phyloP scores from a whole-genome alignment of 495 filamentous ascomycete species.

The Schizothecium vesticola region DNA sequence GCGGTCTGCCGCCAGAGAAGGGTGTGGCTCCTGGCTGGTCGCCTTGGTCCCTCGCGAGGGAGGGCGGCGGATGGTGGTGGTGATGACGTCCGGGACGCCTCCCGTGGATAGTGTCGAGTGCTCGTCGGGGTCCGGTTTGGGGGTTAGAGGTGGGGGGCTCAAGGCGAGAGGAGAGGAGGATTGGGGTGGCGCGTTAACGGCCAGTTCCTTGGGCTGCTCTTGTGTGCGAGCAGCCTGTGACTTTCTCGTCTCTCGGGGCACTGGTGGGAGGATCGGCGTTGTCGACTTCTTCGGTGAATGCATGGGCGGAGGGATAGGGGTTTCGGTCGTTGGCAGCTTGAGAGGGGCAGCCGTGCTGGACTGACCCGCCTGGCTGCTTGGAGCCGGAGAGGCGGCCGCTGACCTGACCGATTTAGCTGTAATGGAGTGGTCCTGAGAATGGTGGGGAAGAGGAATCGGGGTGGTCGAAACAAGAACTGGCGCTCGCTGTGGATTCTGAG shows the following conservation, averaged over 20 bases:
- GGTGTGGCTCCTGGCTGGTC: conserved; percentile 45
- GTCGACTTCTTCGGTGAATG: conserved; percentile 45
- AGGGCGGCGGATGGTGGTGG: conserved; percentile 33
- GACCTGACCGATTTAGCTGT: conserved; percentile 25
- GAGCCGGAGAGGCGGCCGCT: conserved; percentile 27
- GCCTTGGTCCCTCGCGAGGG: conserved; percentile 43
- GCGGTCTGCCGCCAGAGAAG: conserved; percentile 43
- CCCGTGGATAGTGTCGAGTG: conserved; percentile 16
- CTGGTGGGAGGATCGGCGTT: conserved; percentile 49
- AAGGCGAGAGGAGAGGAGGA: conserved; percentile 23
- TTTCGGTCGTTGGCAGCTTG: conserved; percentile 27
- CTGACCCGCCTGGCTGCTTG: conserved; percentile 20
- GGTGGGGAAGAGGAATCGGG: conserved; percentile 31
- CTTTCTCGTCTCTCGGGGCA: conserved; percentile 34
- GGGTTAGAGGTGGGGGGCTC: conserved; percentile 26
- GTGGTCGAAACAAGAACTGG: conserved; percentile 31
- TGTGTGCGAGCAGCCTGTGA: conserved; percentile 23
- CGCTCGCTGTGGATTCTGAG: conserved; percentile 13
- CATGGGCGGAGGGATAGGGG: conserved; percentile 26
- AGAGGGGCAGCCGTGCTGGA: conserved; percentile 15
- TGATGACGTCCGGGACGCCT: conserved; percentile 10
- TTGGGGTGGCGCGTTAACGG: conserved; percentile 24
- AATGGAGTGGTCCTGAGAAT: conserved; percentile 27
- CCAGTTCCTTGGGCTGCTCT: conserved; percentile 20
- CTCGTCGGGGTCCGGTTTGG: conserved; percentile 28